Conservation (phyloP, 1,284 basidiomycete species). For the Phellinidium pouzarii region DNA sequence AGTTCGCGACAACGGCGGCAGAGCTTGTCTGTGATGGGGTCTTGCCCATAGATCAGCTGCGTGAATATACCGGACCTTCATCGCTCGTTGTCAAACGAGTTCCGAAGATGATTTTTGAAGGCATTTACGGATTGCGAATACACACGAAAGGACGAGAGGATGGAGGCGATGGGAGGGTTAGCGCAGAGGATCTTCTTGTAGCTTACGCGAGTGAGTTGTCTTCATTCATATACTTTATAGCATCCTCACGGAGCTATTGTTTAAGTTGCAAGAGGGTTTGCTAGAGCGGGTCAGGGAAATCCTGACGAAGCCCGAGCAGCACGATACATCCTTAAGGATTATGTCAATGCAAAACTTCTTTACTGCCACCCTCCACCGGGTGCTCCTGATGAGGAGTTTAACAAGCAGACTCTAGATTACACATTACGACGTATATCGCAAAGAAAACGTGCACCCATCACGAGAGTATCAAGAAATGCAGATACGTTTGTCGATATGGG, state of each 20-base stretch:
- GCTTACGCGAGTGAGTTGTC: constrained; percentile 82
- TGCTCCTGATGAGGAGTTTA: constrained; percentile 68
- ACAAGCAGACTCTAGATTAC: constrained; percentile 61
- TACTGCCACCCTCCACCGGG: constrained; percentile 86
- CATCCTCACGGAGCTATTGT: constrained; percentile 6
- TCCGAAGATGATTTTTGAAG: constrained; percentile 82
- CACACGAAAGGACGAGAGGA: constrained; percentile 68
- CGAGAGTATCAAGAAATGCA: constrained; percentile 75
- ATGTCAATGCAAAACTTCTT: constrained; percentile 90
- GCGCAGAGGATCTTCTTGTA: constrained; percentile 79
- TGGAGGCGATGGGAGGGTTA: constrained; percentile 76
- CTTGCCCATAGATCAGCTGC: constrained; percentile 95
- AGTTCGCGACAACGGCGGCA: constrained; percentile 94
- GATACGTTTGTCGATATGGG: constrained; percentile 65
- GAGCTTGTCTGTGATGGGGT: constrained; percentile 97
- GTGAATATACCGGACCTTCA: constrained; percentile 88
- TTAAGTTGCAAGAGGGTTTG: constrained; percentile 88
- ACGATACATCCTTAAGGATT: constrained; percentile 94
- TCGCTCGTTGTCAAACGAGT: constrained; percentile 78
- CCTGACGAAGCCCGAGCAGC: constrained; percentile 95
- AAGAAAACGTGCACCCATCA: constrained; percentile 81
- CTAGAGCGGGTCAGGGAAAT: constrained; percentile 91
- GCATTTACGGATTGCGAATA: constrained; percentile 83
- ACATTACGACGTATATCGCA: constrained; percentile 53
- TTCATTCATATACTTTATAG: background rate